A percentile compares a stretch with the other conserved stretches of the same genome.
Evolutionary conservation across 495 filamentous ascomycete species (phyloP).

Genomic region (Podospora fimiseda): DNA sequence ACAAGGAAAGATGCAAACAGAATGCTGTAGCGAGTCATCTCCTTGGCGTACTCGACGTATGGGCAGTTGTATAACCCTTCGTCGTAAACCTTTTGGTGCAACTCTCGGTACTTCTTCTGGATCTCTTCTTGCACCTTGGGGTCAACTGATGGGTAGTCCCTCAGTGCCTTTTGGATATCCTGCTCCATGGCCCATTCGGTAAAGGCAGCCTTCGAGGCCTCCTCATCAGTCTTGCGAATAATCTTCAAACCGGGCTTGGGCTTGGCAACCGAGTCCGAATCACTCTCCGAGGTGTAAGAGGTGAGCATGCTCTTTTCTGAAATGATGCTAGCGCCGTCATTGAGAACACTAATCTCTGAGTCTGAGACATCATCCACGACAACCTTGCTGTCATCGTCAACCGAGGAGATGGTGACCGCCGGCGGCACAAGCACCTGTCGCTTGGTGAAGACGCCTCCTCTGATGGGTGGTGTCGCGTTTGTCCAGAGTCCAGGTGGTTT

Average conservation of each 20-base stretch:
- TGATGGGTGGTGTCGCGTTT: constrained; percentile 76
- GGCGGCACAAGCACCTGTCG: constrained; percentile 25
- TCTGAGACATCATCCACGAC: constrained; percentile 6
- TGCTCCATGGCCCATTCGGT: constrained; percentile 27
- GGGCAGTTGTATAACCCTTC: constrained; percentile 39
- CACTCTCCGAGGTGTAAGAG: constrained; percentile 36
- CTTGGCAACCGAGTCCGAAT: neutral
- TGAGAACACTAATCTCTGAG: constrained; percentile 23
- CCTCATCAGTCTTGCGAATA: neutral
- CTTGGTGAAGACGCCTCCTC: constrained; percentile 68
- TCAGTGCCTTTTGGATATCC: constrained; percentile 30
- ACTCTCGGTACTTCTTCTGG: constrained; percentile 32
- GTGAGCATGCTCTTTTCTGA: constrained; percentile 42
- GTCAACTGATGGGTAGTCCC: constrained; percentile 39
- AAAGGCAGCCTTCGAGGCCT: constrained; percentile 21
- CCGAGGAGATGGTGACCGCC: constrained; percentile 24
- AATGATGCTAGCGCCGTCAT: constrained; percentile 26
- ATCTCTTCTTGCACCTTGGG: constrained; percentile 37
- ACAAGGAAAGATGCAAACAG: constrained; percentile 34
- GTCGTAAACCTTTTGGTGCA: constrained; percentile 36
- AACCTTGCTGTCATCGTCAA: constrained; percentile 10
- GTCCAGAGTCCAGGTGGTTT: constrained; percentile 62
- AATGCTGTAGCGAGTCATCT: constrained; percentile 32
- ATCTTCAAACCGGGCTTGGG: neutral
- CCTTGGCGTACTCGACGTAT: constrained; percentile 41